Evolutionary conservation across 768 basidiomycete species (phyloP).

Genomic region (Hericium alpestre): DNA sequence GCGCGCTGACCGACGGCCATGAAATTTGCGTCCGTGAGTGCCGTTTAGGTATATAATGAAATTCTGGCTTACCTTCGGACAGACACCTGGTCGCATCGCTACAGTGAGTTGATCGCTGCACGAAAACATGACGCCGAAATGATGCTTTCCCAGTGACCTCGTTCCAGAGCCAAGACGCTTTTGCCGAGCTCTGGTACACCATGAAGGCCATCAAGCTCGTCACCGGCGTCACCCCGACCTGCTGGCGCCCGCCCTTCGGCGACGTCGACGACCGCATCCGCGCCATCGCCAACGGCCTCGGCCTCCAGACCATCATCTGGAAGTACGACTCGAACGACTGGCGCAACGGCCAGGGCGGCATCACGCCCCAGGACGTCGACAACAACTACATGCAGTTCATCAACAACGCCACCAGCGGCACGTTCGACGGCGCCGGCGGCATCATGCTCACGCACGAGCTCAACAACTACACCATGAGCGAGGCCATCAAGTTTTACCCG

Average conservation of each 20-base stretch:
- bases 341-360: constrained; percentile 22
- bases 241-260: constrained; percentile 54
- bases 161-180: constrained; percentile 51
- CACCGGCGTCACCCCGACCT: constrained; percentile 45
- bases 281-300: constrained; percentile 54
- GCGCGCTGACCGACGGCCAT: constrained; percentile 45
- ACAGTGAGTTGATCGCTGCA: constrained; percentile 20
- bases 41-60: background rate
- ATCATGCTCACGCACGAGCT: constrained; percentile 52
- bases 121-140: background rate
- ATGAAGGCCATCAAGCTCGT: constrained; percentile 46
- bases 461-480: constrained; percentile 51
- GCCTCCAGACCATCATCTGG: constrained; percentile 68
- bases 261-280: constrained; percentile 72
- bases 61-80: background rate
- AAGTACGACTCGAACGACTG: constrained; percentile 63
- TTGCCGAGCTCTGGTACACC: constrained; percentile 70
- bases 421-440: constrained; percentile 22
- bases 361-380: constrained; percentile 5
- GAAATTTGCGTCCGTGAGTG: constrained; percentile 46
- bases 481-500: constrained; percentile 42
- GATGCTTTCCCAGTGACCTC: constrained; percentile 44
- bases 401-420: constrained; percentile 2
- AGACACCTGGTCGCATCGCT: constrained; percentile 40
- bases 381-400: constrained; percentile 2